phyloP scores from a whole-genome alignment of 352 stramenopile species.

The Phytophthora citricola region DNA sequence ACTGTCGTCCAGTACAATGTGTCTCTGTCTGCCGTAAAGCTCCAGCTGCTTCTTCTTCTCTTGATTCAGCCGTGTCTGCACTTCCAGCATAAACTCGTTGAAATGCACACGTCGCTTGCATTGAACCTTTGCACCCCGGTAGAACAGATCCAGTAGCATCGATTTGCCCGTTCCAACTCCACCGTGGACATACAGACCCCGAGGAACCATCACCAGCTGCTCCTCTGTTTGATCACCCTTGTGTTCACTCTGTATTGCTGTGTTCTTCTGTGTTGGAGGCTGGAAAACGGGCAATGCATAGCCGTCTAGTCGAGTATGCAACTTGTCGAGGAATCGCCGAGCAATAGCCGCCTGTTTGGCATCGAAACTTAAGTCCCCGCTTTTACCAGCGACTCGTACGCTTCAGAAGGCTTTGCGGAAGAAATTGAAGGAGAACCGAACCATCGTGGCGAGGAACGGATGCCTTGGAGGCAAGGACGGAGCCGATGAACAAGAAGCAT shows the following conservation, averaged over 20 bases:
- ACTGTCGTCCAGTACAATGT: conserved; percentile 76
- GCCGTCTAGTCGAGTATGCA: conserved; percentile 55
- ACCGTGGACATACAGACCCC: conserved; percentile 96
- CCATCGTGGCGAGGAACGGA: conserved; percentile 11
- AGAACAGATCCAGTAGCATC: conserved; percentile 98
- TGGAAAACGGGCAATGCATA: conserved; percentile 60
- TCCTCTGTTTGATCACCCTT: not conserved
- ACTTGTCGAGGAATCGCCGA: conserved; percentile 63
- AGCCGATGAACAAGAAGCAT: conserved; percentile 18
- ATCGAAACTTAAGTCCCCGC: conserved; percentile 37
- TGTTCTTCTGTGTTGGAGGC: not conserved
- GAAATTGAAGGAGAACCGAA: conserved; percentile 10
- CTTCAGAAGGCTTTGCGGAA: conserved; percentile 36
- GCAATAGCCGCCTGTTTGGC: conserved; percentile 37
- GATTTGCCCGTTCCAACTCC: conserved; percentile 96
- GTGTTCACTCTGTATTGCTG: not conserved
- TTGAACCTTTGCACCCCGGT: conserved; percentile 51
- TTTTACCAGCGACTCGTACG: conserved; percentile 40
- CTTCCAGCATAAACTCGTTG: conserved; percentile 97
- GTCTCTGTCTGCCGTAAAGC: conserved; percentile 81
- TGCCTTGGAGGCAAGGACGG: conserved; percentile 10
- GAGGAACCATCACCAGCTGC: conserved; percentile 55
- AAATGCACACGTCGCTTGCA: conserved; percentile 96
- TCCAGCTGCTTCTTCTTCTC: conserved; percentile 91
- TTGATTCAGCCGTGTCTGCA: conserved; percentile 93